These are phyloP conservation scores for Linum lewisii DNA, from an alignment of 345 rosid species.

Conservation along the genomic window DNA sequence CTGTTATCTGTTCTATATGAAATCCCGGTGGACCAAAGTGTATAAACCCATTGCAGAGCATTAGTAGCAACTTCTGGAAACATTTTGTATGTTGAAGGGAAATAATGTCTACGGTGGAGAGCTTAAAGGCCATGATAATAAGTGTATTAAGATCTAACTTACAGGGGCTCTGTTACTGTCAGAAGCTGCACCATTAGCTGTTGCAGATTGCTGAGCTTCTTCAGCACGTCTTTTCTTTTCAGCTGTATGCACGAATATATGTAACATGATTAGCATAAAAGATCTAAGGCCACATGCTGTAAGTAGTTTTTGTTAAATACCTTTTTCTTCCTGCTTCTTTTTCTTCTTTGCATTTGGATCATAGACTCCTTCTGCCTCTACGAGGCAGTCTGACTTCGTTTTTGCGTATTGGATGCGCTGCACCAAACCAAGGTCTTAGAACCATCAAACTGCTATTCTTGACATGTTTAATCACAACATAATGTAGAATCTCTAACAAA, in stretches of 20 bases:
- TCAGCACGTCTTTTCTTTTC: constrained; percentile 70
- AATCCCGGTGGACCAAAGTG: too few relatives aligned
- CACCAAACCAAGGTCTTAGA: constrained; percentile 16
- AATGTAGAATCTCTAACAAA: too few relatives aligned
- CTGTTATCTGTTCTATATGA: too few relatives aligned
- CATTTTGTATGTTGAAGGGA: too few relatives aligned
- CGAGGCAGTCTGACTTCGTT: constrained; percentile 75
- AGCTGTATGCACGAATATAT: constrained; percentile 33
- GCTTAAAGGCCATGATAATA: not conserved
- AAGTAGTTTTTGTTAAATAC: constrained; percentile 20
- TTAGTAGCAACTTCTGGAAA: too few relatives aligned
- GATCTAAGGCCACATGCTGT: not conserved
- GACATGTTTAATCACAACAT: not conserved
- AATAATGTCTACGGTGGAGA: not conserved
- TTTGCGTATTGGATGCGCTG: constrained; percentile 92
- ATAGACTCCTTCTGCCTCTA: constrained; percentile 75
- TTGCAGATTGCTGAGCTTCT: constrained; percentile 48
- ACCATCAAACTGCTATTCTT: not conserved
- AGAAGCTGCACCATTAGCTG: constrained; percentile 46
- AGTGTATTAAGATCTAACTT: constrained; percentile 20
- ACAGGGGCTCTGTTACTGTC: constrained; percentile 53
- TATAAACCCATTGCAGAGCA: too few relatives aligned
- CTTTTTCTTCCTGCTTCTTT: constrained; percentile 84
- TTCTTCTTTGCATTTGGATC: constrained; percentile 82
- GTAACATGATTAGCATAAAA: constrained; percentile 6